These are phyloP conservation scores for Neodidymelliopsis sp. DNA, from an alignment of 2,329 filamentous ascomycete genomes.

Conservation along the genomic window DNA sequence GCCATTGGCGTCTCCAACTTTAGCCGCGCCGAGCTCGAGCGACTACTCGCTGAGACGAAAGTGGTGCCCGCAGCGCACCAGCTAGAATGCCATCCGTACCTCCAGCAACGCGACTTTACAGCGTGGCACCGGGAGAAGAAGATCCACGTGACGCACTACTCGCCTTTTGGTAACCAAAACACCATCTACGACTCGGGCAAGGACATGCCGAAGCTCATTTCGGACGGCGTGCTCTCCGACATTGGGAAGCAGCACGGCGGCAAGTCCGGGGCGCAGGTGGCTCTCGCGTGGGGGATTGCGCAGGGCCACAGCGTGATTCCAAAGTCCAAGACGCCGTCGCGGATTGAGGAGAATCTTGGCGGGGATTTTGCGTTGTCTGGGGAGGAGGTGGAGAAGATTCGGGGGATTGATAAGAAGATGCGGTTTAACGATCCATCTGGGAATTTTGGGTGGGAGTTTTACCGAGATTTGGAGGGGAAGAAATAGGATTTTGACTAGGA, in stretches of 20 bases:
- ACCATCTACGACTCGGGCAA: slow-evolving; percentile 42
- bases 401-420: slow-evolving; percentile 65
- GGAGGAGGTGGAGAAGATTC: slow-evolving; percentile 73
- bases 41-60: slow-evolving; percentile 56
- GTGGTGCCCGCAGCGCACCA: slow-evolving; percentile 43
- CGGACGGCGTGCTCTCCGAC: slow-evolving; percentile 69
- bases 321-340: slow-evolving; percentile 42
- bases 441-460: slow-evolving; percentile 66
- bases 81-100: slow-evolving; percentile 42
- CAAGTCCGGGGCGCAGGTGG: slow-evolving; percentile 79
- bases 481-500: too few relatives aligned
- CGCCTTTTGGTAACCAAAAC: slow-evolving; percentile 46
- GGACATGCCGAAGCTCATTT: slow-evolving; percentile 49
- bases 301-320: slow-evolving; percentile 45
- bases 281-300: slow-evolving; percentile 89
- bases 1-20: slow-evolving; percentile 48
- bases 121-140: slow-evolving; percentile 38
- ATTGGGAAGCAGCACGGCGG: slow-evolving; percentile 69
- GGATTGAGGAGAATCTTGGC: slow-evolving; percentile 42
- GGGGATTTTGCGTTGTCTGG: slow-evolving; percentile 75
- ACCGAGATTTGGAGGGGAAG: slow-evolving; percentile 63
- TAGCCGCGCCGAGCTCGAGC: slow-evolving; percentile 54
- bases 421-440: slow-evolving; percentile 67
- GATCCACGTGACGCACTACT: slow-evolving; percentile 47
- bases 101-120: slow-evolving; percentile 37